phyloP scores from a whole-genome alignment of 129 eudicot species.

The Flaveria linearis region DNA sequence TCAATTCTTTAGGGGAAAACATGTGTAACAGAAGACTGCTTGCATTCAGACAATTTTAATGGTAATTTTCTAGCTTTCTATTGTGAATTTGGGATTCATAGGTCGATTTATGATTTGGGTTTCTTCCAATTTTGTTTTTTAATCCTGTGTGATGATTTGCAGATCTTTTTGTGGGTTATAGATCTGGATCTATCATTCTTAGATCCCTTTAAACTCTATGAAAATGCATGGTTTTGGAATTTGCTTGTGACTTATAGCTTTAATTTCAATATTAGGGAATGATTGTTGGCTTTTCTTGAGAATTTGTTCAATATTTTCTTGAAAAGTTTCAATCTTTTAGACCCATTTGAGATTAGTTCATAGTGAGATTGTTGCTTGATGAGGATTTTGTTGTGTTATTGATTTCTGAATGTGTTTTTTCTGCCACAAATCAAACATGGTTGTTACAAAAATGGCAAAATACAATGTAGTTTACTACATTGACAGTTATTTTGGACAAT shows the following conservation, averaged over 20 bases:
- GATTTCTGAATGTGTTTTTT: not conserved
- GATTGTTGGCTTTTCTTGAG: conserved; percentile 25
- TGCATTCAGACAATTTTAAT: conserved; percentile 28
- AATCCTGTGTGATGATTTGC: conserved; percentile 5
- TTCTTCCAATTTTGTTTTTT: not conserved
- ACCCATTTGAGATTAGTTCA: conserved; percentile 15
- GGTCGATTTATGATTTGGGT: conserved; percentile 26
- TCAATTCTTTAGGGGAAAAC: conserved; percentile 11
- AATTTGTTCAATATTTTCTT: conserved; percentile 18
- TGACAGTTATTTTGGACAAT: conserved; percentile 1
- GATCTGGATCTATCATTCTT: conserved; percentile 33
- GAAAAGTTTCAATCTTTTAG: conserved; percentile 1
- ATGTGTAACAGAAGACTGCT: conserved; percentile 30
- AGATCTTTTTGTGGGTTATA: conserved; percentile 26
- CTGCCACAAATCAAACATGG: not conserved
- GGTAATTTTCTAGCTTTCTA: conserved; percentile 28
- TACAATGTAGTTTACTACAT: not conserved
- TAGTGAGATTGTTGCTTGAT: conserved; percentile 3
- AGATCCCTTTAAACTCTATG: conserved; percentile 29
- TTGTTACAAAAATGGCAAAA: conserved; percentile 17
- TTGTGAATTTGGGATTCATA: conserved; percentile 15
- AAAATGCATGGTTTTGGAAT: not conserved
- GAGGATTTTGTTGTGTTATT: not conserved
- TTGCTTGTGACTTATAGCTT: conserved; percentile 13
- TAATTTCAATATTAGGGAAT: conserved; percentile 22